Evolutionary conservation across 371 early-diverging fungal genomes (phyloP).

Genomic region (Mortierella sp.): DNA sequence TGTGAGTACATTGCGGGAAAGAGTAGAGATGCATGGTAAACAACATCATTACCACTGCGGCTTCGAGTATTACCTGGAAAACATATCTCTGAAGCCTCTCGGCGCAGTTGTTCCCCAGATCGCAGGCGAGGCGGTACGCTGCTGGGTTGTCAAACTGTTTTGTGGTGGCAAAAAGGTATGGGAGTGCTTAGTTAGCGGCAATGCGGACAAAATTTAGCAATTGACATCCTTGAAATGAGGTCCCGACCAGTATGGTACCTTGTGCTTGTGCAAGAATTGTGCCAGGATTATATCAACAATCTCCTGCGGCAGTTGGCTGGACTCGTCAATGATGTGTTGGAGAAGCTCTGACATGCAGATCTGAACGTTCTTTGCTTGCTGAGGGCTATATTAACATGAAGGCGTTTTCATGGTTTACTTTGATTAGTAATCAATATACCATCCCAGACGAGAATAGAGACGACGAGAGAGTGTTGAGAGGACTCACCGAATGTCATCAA

Average conservation of each 20-base stretch:
- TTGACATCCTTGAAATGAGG: not conserved
- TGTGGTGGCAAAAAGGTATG: not conserved
- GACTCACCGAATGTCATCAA: conserved; percentile 69
- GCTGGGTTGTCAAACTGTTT: conserved; percentile 75
- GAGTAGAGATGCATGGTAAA: not conserved
- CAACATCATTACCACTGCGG: not conserved
- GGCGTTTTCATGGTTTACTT: not conserved
- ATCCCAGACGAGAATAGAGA: not conserved
- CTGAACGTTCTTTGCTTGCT: conserved; percentile 81
- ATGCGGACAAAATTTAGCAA: not conserved
- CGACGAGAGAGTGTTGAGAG: not conserved
- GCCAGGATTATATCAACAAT: conserved; percentile 84
- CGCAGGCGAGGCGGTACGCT: conserved; percentile 85
- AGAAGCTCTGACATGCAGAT: conserved; percentile 87
- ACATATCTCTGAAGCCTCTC: conserved; percentile 91
- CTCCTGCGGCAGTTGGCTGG: conserved; percentile 76
- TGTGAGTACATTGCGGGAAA: not conserved
- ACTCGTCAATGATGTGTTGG: conserved; percentile 87
- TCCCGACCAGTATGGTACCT: conserved; percentile 53
- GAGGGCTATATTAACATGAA: conserved; percentile 60
- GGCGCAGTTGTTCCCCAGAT: conserved; percentile 80
- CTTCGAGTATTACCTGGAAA: conserved; percentile 72
- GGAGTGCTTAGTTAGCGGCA: not conserved
- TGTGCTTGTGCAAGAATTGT: conserved; percentile 79
- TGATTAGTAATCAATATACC: not conserved